phyloP scores from a whole-genome alignment of 2,329 filamentous ascomycete species.

The Cladophialophora yegresii region DNA sequence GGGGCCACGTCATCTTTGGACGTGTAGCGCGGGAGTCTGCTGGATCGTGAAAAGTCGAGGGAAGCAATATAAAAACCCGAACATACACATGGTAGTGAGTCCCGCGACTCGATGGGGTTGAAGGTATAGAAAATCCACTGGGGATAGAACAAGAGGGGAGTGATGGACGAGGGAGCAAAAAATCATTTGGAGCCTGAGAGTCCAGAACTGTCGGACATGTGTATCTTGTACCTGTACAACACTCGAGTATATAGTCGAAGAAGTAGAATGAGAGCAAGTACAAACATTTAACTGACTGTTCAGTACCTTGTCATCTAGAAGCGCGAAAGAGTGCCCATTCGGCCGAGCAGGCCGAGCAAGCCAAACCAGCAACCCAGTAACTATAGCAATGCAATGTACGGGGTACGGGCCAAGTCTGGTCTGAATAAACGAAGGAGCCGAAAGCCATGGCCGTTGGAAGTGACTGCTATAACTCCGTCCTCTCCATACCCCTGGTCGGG shows the following conservation, averaged over 20 bases:
- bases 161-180: not conserved
- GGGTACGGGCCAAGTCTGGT: not conserved
- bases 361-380: not conserved
- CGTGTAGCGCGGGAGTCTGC: not conserved
- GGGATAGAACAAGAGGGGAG: not conserved
- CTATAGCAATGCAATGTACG: not conserved
- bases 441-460: not conserved
- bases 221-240: not conserved
- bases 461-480: not conserved
- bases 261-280: not conserved
- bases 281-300: not conserved
- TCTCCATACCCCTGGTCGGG: not conserved
- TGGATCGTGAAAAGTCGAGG: not conserved
- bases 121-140: not conserved
- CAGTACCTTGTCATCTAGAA: not conserved
- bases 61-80: constrained; percentile 4
- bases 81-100: constrained; percentile 6
- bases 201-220: not conserved
- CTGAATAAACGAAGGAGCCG: not conserved
- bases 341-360: not conserved
- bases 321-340: not conserved
- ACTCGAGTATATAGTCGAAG: not conserved
- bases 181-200: not conserved
- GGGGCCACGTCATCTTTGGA: not conserved
- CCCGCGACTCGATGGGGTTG: constrained; percentile 7